phyloP scores from a whole-genome alignment of 768 basidiomycete genomes.

The Suillus placidus region DNA sequence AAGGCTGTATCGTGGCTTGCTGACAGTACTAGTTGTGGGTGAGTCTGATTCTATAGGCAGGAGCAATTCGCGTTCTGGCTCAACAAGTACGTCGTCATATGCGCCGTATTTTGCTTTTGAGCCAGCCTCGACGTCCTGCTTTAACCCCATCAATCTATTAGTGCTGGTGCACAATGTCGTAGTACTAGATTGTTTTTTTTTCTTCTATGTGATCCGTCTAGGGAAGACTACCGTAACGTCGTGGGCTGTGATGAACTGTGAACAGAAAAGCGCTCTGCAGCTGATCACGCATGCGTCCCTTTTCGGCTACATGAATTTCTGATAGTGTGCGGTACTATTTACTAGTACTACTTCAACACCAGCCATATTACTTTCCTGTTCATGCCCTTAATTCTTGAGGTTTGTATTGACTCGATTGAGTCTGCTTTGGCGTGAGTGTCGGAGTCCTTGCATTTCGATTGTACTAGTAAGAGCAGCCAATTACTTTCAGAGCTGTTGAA shows the following conservation, averaged over 20 bases:
- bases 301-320: neutral
- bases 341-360: neutral
- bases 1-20: slow-evolving; percentile 22
- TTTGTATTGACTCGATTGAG: slow-evolving; percentile 78
- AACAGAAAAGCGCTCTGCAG: neutral
- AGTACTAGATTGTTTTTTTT: neutral
- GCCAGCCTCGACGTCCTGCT: neutral
- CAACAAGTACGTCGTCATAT: neutral
- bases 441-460: slow-evolving; percentile 12
- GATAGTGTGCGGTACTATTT: no score
- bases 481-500: slow-evolving; percentile 55
- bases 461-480: neutral
- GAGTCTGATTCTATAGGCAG: neutral
- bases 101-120: slow-evolving; percentile 1
- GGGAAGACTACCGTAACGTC: neutral
- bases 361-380: slow-evolving; percentile 25
- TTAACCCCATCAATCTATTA: neutral
- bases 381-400: slow-evolving; percentile 40
- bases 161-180: neutral
- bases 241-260: neutral
- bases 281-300: neutral
- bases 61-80: slow-evolving; percentile 6
- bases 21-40: slow-evolving; percentile 13
- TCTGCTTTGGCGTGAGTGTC: slow-evolving; percentile 62
- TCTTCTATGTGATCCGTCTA: neutral